Evolutionary conservation across 306 rosid genomes (phyloP).

Genomic region (Vicia sativa): DNA sequence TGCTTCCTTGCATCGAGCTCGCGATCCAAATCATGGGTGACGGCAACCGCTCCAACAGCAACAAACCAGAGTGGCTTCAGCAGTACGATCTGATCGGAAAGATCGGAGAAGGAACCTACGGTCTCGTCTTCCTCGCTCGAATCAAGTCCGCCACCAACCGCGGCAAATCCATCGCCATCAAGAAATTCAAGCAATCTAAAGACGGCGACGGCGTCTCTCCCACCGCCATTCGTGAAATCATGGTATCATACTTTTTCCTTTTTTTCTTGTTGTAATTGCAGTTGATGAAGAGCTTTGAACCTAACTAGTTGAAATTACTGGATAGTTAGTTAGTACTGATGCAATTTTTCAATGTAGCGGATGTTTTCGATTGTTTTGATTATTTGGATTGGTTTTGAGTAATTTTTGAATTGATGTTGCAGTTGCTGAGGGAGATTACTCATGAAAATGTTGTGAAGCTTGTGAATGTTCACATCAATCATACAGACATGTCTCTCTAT

Average conservation of each 20-base stretch:
- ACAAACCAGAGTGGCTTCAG: conserved; percentile 95
- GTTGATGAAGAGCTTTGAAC: background rate
- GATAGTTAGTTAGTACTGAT: background rate
- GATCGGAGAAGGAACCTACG: conserved; percentile 94
- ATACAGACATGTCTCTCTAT: conserved; percentile 89
- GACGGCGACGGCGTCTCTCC: conserved; percentile 98
- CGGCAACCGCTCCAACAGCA: conserved; percentile 53
- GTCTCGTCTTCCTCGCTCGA: conserved; percentile 86
- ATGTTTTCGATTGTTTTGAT: background rate
- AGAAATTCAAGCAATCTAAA: conserved; percentile 93
- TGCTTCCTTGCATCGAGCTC: background rate
- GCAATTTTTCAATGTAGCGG: background rate
- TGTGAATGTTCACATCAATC: conserved; percentile 94
- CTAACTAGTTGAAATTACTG: no score
- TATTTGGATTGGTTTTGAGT: conserved; percentile 24
- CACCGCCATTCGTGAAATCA: conserved; percentile 98
- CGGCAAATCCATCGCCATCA: conserved; percentile 92
- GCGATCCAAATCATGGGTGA: conserved; percentile 67
- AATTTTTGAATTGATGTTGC: conserved; percentile 39
- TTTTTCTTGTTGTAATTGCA: no score
- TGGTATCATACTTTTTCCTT: conserved; percentile 43
- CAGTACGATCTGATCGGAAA: conserved; percentile 94
- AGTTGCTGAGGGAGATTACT: conserved; percentile 89
- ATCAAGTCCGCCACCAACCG: conserved; percentile 68
- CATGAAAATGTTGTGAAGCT: conserved; percentile 96